Evolutionary conservation across 2,329 filamentous ascomycete species (phyloP), one percentile per base, ranked within the genome.

Genomic region (Colletotrichum lupini): DNA sequence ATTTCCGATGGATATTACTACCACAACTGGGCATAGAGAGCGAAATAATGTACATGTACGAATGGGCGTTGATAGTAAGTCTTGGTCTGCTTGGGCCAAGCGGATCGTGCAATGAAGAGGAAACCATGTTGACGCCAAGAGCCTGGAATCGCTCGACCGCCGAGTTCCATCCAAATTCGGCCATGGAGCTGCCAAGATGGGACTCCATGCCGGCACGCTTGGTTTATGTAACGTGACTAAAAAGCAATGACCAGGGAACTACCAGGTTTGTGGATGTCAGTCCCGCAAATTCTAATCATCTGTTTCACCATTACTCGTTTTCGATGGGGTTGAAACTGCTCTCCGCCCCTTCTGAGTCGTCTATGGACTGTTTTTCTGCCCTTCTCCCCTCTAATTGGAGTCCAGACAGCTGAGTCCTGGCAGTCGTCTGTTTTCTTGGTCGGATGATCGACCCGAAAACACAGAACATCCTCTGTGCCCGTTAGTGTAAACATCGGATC

Each of bases 381-480:
- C 30, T 42, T 53, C 67, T 22, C n/a, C 56, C 4, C n/a, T 37
- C 42, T 22, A 53, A 16, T 22, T 24, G 12, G 16, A 42, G 16
- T 19, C 37, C 7, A 42, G 14, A 6, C 37, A 42, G 37, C 37
- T 42, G 14, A 42, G 11, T 12, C 32, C 32, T 35, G 32, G 32
- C 14, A 24, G 35, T 26, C 30, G n/a, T 55, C 11, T 24, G 9
- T 16, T 11, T 11, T 49, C 37, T 65, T 30, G 32, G 64, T 49
- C 68, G 68, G 68, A 62, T 72, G 64, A 72, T 72, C 57, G 64
- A 68, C 68, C 68, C 68, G 64, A 42, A 37, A 49, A 52, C 46
- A 67, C 14, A 24, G 24, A 11, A 61, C 35, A 56, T 28, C 56
- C 55, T 61, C 61, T 19, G 32, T 59, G 28, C 5, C 56, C 46